A percentile compares a stretch with the other conserved stretches of the same genome.
These are phyloP conservation scores for Leishmania major DNA, from an alignment of 208 protist species.

Conservation along the genomic window DNA sequence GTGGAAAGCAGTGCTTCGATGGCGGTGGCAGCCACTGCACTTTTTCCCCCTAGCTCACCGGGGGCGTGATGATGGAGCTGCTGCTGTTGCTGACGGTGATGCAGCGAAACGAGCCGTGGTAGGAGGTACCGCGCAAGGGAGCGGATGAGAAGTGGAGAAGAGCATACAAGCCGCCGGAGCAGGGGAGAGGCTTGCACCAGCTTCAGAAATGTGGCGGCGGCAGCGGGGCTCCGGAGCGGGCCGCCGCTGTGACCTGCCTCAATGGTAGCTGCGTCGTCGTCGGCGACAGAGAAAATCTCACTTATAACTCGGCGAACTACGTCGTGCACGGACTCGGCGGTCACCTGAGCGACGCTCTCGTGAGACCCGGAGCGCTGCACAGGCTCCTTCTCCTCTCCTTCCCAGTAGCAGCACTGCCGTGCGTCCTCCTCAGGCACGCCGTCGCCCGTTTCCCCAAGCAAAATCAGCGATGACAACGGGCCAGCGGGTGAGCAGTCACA, in stretches of 20 bases:
- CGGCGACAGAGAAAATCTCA: neutral
- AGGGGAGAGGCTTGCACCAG: slow-evolving; percentile 6
- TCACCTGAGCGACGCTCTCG: slow-evolving; percentile 5
- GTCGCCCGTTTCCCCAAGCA: slow-evolving; percentile 4
- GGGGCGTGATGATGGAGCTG: neutral
- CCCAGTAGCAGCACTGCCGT: neutral
- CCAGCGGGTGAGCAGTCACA: neutral
- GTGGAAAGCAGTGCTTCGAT: slow-evolving; percentile 1
- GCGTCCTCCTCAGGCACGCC: neutral
- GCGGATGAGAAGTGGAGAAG: slow-evolving; percentile 4
- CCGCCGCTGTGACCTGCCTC: neutral
- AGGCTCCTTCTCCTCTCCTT: neutral
- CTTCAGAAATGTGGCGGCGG: neutral
- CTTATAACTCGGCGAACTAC: neutral
- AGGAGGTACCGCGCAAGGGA: slow-evolving; percentile 4
- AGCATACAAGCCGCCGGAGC: slow-evolving; percentile 1
- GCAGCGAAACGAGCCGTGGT: slow-evolving; percentile 10
- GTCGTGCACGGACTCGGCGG: neutral
- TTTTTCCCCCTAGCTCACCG: neutral
- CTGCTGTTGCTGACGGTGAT: slow-evolving; percentile 5
- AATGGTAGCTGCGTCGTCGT: slow-evolving; percentile 2
- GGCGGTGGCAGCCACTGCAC: neutral
- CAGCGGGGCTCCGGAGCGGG: slow-evolving; percentile 2
- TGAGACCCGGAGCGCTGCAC: neutral
- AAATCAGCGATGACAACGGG: neutral